Evolutionary conservation across 176 grass and related monocot species (phyloP).

Genomic region (Saccharum spontaneum): DNA sequence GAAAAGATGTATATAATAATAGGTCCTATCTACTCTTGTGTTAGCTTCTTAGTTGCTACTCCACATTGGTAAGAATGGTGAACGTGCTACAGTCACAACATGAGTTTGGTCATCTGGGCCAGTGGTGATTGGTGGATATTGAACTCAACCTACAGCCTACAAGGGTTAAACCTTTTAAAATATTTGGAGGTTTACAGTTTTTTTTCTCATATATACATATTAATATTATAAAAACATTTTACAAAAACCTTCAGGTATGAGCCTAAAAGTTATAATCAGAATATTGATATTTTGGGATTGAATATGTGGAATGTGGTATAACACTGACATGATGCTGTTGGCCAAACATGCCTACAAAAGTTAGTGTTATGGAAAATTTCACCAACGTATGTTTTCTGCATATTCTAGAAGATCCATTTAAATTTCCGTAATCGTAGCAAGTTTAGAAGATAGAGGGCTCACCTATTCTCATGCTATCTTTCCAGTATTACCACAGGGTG

Average conservation of each 20-base stretch:
- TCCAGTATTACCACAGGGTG: constrained; percentile 39
- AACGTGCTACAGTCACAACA: not conserved
- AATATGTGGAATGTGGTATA: not conserved
- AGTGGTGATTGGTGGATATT: not conserved
- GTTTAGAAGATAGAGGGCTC: constrained; percentile 23
- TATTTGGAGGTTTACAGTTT: not conserved
- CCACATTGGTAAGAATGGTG: not conserved
- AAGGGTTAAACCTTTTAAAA: not conserved
- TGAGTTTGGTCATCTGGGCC: not conserved
- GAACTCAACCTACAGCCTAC: not conserved
- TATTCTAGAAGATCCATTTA: not conserved
- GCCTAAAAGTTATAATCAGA: not conserved
- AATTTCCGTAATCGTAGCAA: not conserved
- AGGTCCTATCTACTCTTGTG: not conserved
- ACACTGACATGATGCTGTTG: constrained; percentile 1
- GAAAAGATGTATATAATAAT: not conserved
- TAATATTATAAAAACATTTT: not conserved
- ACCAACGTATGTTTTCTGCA: not conserved
- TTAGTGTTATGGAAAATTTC: constrained; percentile 14
- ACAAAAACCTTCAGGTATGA: not conserved
- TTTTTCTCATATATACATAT: not conserved
- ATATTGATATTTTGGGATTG: not conserved
- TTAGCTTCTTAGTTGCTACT: not conserved
- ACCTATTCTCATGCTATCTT: constrained; percentile 27
- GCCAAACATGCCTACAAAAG: constrained; percentile 4